Base-by-base conservation (phyloP, 257 asterid genomes). In the Nicotiana noctiflora region DNA sequence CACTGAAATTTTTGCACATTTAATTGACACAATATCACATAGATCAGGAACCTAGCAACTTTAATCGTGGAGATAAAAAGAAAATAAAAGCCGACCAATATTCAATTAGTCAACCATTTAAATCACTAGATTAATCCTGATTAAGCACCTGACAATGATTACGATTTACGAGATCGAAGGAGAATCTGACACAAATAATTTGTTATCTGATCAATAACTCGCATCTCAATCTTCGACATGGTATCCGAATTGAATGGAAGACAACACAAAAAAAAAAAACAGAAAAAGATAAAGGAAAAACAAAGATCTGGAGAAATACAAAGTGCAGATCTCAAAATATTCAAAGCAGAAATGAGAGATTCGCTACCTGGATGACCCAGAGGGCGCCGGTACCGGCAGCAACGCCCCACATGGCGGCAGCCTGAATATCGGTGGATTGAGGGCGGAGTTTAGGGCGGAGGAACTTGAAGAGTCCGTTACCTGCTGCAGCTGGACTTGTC, bases 371-470 rank as follows among this genome's bases (percentile, higher is more conserved):
- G 57, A 89, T 46, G 4, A 89, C 25, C 83, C 85, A 92, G 81
- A 94, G 68, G 65, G 92, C 98, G 56, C 87, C 40, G 68, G 96
- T 80, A 64, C 87, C 87, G 82, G 94, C 96, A 80, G 97, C 89
- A 82, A 90, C 90, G 68, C 97, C 97, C 98, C 98, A 94, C 40
- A 81, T 79, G 67, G 87, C 92, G 85, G 89, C 92, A 44, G 98
- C 94, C 87, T 90, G 90, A 4, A 90, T 59, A 67, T 92, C 90
- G 37, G 89, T 81, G 52, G 87, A 29, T 76, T 87, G 95, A 18
- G 81, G 84, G 21, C 94, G 90, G 31, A 19, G 3, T 23, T 83
- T 83, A 14, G 93, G 92, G 72, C 87, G 85, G 84, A 89, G 37
- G 84, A 82, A 66, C 85, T 87, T 92, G 86, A 83, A 80, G 76